Evolutionary conservation across 495 filamentous ascomycete species (phyloP), one percentile per base, ranked within the genome.

Genomic region (Aeminium ludgeri): DNA sequence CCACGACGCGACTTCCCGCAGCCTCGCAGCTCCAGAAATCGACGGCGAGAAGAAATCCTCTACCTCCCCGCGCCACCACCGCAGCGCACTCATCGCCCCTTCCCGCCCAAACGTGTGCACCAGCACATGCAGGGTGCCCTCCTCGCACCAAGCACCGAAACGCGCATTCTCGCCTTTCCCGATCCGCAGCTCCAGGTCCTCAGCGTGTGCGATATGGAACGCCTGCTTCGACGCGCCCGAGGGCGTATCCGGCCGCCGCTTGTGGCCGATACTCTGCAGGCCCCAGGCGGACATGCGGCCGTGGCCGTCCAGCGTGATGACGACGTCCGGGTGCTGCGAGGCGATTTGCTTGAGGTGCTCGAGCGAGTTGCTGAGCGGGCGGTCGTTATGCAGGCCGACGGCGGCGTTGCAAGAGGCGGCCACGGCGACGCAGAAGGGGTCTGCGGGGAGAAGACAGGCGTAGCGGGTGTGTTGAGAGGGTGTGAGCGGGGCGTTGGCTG

Each of bases 211-310:
- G 51, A 96, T 74, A 50, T 92, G 92, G 64, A 92, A 94, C 20
- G 86, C 72, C 54, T 79, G 76, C 17, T 34, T 45, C 15, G 47
- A 44, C 10, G 19, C 27, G 4, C 36, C 20, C n/a, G 43, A 23
- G 6, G 48, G 48, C 30, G 74, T 67, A 2, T 70, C 68, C 46
- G 76, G 72, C 46, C 67, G 72, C 23, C 64, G 60, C 49, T 83
- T 89, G 51, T 72, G 76, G 13, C 85, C 83, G 18, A 95, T 69
- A 53, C 86, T 84, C 57, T 96, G 86, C 40, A 99, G 55, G 1
- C 83, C 91, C 87, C 87, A 94, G 0, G 86, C 89, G 34, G 82
- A 84, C 83, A 96, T 85, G 49, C 78, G 73, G 3, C 89, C 89
- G 29, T 69, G 64, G 15, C 79, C 77, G 59, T 99, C 86, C 38